These are phyloP conservation scores for Fusarium sambucinum DNA, from an alignment of 2,329 filamentous ascomycete species.

Conservation along the genomic window DNA sequence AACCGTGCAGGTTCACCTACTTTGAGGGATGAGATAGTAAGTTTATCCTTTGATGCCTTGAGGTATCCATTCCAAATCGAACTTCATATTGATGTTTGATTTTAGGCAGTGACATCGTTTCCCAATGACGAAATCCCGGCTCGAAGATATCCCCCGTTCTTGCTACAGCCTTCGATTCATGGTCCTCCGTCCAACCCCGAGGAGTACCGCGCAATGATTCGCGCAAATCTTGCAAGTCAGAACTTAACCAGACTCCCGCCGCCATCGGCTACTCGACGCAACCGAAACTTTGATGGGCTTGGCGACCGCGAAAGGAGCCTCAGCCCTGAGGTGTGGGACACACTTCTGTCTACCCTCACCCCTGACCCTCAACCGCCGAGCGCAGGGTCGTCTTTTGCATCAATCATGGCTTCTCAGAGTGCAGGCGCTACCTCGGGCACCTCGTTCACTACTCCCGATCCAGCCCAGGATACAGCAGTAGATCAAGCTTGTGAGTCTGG, in stretches of 20 bases:
- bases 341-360: constrained; percentile 81
- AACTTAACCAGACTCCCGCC: constrained; percentile 5
- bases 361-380: constrained; percentile 86
- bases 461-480: constrained; percentile 50
- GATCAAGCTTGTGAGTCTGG: constrained; percentile 65
- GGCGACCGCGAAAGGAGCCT: constrained; percentile 87
- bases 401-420: constrained; percentile 61
- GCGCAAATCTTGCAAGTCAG: not conserved
- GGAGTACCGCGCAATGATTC: not conserved
- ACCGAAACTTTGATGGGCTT: constrained; percentile 72
- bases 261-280: constrained; percentile 19
- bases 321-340: constrained; percentile 85
- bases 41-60: constrained; percentile 1
- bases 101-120: constrained; percentile 19
- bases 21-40: constrained; percentile 20
- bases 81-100: constrained; percentile 10
- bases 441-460: constrained; percentile 50
- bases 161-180: constrained; percentile 7
- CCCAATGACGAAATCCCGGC: not conserved
- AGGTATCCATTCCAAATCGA: not conserved
- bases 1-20: not conserved
- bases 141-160: constrained; percentile 6
- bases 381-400: constrained; percentile 84
- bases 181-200: constrained; percentile 5
- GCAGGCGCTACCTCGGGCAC: constrained; percentile 61